Evolutionary conservation across 1,284 basidiomycete genomes (phyloP).

Genomic region (Porodaedalea pini): DNA sequence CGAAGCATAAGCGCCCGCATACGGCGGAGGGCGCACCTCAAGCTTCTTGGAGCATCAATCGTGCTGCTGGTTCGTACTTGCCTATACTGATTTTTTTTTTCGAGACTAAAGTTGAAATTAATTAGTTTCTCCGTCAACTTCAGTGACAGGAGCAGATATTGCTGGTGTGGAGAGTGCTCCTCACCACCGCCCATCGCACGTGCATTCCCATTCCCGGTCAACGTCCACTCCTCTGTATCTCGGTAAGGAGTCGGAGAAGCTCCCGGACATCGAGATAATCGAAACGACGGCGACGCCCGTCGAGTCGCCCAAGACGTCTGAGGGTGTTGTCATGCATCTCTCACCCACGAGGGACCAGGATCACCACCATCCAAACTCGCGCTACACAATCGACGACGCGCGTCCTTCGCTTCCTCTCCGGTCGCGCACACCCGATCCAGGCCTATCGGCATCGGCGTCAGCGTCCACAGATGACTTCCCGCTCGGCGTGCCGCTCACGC

Average conservation of each 20-base stretch:
- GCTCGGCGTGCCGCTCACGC: conserved; percentile 17
- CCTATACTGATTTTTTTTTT: not conserved
- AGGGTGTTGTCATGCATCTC: not conserved
- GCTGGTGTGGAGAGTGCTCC: not conserved
- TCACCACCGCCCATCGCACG: not conserved
- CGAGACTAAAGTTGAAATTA: not conserved
- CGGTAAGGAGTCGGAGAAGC: not conserved
- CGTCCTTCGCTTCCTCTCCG: conserved; percentile 9
- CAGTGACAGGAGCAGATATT: not conserved
- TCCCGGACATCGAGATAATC: conserved; percentile 31
- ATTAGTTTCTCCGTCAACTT: not conserved
- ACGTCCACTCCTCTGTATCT: conserved; percentile 1
- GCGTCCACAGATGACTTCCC: not conserved
- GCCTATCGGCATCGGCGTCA: not conserved
- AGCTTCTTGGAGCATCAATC: conserved; percentile 2
- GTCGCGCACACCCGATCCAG: conserved; percentile 16
- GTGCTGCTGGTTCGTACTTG: not conserved
- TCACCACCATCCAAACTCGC: not conserved
- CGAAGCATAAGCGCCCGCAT: conserved; percentile 30
- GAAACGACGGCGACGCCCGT: conserved; percentile 27
- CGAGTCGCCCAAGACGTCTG: conserved; percentile 17
- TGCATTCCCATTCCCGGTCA: conserved; percentile 6
- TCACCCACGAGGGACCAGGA: not conserved
- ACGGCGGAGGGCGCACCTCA: conserved; percentile 26
- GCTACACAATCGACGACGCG: conserved; percentile 9